Evolutionary conservation across 257 asterid species (phyloP), one percentile per base, ranked within the genome.

Genomic region (Solanum megistacrolobum): DNA sequence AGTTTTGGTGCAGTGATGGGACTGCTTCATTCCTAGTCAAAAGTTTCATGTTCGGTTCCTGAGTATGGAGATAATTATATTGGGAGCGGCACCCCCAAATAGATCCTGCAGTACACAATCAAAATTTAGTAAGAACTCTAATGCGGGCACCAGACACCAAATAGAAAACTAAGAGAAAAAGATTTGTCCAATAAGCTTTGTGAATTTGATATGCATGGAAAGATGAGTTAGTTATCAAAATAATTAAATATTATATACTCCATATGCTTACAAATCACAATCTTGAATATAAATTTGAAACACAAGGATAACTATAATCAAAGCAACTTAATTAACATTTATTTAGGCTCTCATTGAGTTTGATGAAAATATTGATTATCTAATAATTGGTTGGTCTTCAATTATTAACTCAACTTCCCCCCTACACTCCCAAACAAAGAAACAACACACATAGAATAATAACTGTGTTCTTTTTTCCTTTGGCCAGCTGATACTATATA

Each of bases 101-200:
- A 52, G 0, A 16, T 2, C 9, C 4, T 52, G 10, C 0, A 16
- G 1, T 2, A 7, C 9, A 52, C 1, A 8, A 52, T 52, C 1
- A 1, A 18, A 6, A 52, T 18, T 16, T 18, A 52, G 4, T 18
- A 2, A 0, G 1, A 52, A 9, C 23, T 52, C 23, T 5, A 16
- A 52, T 52, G 0, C 21, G 7, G 1, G 1, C 4, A 52, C 2
- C 4, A 52, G 1, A 16, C 4, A 52, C 4, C 1, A 4, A 52
- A 52, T 7, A 12, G 7, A 46, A 46, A 20, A n/a, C 35, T 12
- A 78, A 78, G 23, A 43, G 48, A 43, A 43, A 78, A 78, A 78
- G 1, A 76, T 39, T 41, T 78, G 38, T 78, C 62, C 83, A 39
- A 76, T 35, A 21, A 78, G n/a, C 84, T 76, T n/a, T 76, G 34